These are phyloP conservation scores for Colletotrichum tofieldiae DNA, from an alignment of 2,329 filamentous ascomycete genomes.

Conservation along the genomic window DNA sequence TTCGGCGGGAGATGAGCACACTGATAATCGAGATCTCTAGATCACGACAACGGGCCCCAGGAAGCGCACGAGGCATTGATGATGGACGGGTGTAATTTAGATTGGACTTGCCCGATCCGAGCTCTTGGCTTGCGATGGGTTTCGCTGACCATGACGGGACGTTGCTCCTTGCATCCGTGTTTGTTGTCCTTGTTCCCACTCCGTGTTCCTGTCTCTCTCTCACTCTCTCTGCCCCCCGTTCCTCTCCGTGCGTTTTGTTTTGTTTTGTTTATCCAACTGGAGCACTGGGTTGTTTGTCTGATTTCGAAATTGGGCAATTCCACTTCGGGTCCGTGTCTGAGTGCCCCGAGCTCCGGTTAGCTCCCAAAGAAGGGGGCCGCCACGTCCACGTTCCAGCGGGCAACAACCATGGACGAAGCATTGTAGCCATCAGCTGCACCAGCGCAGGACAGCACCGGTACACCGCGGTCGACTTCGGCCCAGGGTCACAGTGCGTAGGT, in stretches of 20 bases:
- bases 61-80: background rate
- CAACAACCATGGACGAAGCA: constrained; percentile 35
- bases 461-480: background rate
- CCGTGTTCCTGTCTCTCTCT: background rate
- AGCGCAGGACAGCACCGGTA: background rate
- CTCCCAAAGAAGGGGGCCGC: background rate
- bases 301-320: background rate
- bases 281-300: background rate
- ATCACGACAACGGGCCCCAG: background rate
- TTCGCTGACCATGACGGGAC: background rate
- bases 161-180: constrained; percentile 14
- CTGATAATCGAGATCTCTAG: constrained; percentile 8
- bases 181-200: background rate
- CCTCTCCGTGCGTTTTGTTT: background rate
- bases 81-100: background rate
- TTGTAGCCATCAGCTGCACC: constrained; percentile 9
- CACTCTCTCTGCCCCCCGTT: background rate
- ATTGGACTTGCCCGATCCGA: background rate
- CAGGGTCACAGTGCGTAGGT: background rate
- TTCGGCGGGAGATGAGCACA: constrained; percentile 9
- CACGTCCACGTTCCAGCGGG: background rate
- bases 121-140: constrained; percentile 1
- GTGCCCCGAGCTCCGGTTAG: constrained; percentile 13
- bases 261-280: background rate
- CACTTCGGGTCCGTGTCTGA: background rate